Base-by-base conservation (phyloP, 495 filamentous ascomycete genomes). In the Hypoxylon subgilvum region DNA sequence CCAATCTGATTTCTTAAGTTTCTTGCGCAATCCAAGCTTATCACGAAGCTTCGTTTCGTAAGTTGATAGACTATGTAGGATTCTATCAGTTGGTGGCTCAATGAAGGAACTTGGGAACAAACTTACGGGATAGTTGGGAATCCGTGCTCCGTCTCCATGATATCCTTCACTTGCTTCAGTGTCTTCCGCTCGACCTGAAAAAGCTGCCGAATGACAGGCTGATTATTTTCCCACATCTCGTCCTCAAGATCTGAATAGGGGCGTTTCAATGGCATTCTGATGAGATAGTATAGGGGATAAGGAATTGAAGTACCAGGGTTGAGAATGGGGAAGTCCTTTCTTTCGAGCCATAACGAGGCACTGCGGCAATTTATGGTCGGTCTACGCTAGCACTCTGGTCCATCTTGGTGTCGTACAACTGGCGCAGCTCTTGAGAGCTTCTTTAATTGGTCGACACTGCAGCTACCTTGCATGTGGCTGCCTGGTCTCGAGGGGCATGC, bases 31-130 rank as follows among this genome's bases (percentile, higher is more conserved):
- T 9, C 40, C 17, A 16, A 65, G 25, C 14, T 22, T 42, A 21
- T 65, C 52, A 6, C 61, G 47, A 19, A 68, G 57, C 19, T 58
- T 68, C 5, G 44, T 55, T 32, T 68, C 56, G 14, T 65, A 68
- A n/a, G 44, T 65, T 13, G 48, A 58, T 9, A 55, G 48, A 3
- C 65, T 67, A 23, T 48, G 9, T 38, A 38, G n/a, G n/a, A 5
- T n/a, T 18, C 13, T 4, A 17, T n/a, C 18, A 13, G 13, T 38
- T 34, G 13, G 4, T 27, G 8, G 23, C 8, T 8, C 8, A 17
- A 47, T 31, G 30, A 18, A 38, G 1, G 13, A 9, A 4, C 9
- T n/a, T 21, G n/a, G 34, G 10, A 9, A 22, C 30, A 3, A 16
- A 42, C 48, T 7, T 36, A 60, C 57, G 57, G 49, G 4, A 36